These are phyloP conservation scores for Atractiella rhizophila DNA, from an alignment of 768 basidiomycete species.

Conservation along the genomic window DNA sequence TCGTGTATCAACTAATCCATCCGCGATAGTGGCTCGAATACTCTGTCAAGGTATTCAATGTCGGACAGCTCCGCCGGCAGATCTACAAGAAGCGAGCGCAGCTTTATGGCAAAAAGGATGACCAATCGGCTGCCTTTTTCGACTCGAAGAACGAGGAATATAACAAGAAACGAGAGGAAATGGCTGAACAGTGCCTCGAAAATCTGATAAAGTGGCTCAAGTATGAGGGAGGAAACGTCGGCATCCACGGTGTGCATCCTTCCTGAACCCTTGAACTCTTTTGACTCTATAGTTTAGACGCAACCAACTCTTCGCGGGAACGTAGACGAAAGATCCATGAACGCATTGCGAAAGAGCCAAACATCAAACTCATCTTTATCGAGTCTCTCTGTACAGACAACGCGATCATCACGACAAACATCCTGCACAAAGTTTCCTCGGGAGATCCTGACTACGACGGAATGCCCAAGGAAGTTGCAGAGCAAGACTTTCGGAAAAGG, in stretches of 20 bases:
- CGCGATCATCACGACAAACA: conserved; percentile 74
- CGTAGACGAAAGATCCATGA: conserved; percentile 53
- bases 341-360: conserved; percentile 62
- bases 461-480: conserved; percentile 56
- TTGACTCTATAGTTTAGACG: conserved; percentile 33
- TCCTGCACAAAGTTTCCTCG: conserved; percentile 79
- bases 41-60: conserved; percentile 50
- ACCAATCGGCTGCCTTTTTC: conserved; percentile 77
- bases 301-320: conserved; percentile 38
- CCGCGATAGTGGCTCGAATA: conserved; percentile 76
- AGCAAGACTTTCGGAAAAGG: conserved; percentile 65
- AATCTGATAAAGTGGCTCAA: conserved; percentile 87
- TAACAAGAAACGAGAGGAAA: conserved; percentile 44
- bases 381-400: conserved; percentile 91
- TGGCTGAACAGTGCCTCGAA: conserved; percentile 77
- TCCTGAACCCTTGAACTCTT: background rate
- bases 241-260: conserved; percentile 54
- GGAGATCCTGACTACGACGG: conserved; percentile 97
- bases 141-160: conserved; percentile 60
- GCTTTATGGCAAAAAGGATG: conserved; percentile 62
- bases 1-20: background rate
- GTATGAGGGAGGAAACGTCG: conserved; percentile 73
- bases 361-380: conserved; percentile 69
- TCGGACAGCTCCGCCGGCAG: conserved; percentile 9
- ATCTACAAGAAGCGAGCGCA: conserved; percentile 57